Evolutionary conservation across 192 early-diverging fungal genomes (phyloP).

Genomic region (Coemansia sp.): DNA sequence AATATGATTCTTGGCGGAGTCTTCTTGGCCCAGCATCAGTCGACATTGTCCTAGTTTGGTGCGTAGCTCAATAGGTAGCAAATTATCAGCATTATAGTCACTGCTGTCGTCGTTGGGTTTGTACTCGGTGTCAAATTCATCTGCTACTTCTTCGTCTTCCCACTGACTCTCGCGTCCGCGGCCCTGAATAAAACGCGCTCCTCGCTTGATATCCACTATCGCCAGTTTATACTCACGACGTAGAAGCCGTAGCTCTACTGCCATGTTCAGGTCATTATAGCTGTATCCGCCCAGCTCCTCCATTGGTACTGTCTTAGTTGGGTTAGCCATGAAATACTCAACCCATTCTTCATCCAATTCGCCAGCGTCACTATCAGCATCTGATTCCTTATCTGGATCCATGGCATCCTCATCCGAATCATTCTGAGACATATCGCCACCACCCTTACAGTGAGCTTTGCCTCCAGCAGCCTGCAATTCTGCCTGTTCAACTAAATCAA

Average conservation of each 20-base stretch:
- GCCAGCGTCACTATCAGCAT: slow-evolving; percentile 39
- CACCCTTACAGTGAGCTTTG: slow-evolving; percentile 13
- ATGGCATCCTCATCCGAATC: slow-evolving; percentile 2
- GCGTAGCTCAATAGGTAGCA: slow-evolving; percentile 81
- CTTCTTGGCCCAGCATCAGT: slow-evolving; percentile 64
- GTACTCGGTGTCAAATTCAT: slow-evolving; percentile 64
- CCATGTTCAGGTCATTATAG: slow-evolving; percentile 77
- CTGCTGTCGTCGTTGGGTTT: slow-evolving; percentile 39
- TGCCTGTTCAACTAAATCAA: slow-evolving; percentile 59
- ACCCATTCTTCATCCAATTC: slow-evolving; percentile 35
- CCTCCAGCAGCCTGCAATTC: slow-evolving; percentile 10
- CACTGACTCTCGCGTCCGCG: slow-evolving; percentile 66
- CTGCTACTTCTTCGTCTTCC: slow-evolving; percentile 51
- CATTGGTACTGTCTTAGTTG: slow-evolving; percentile 39
- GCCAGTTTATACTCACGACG: slow-evolving; percentile 73
- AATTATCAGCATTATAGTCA: slow-evolving; percentile 8
- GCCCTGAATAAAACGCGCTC: slow-evolving; percentile 67
- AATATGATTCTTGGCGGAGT: slow-evolving; percentile 59
- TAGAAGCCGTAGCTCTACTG: slow-evolving; percentile 83
- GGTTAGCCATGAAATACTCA: slow-evolving; percentile 22
- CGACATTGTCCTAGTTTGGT: slow-evolving; percentile 82
- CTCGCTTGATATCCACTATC: slow-evolving; percentile 68
- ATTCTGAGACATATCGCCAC: slow-evolving; percentile 8
- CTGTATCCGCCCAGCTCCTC: slow-evolving; percentile 63
- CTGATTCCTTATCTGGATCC: slow-evolving; percentile 5